Percentiles rank a stretch among this genome's conserved stretches.
These are phyloP conservation scores for Phellinidium pouzarii DNA, from an alignment of 1,284 basidiomycete species.

Conservation along the genomic window DNA sequence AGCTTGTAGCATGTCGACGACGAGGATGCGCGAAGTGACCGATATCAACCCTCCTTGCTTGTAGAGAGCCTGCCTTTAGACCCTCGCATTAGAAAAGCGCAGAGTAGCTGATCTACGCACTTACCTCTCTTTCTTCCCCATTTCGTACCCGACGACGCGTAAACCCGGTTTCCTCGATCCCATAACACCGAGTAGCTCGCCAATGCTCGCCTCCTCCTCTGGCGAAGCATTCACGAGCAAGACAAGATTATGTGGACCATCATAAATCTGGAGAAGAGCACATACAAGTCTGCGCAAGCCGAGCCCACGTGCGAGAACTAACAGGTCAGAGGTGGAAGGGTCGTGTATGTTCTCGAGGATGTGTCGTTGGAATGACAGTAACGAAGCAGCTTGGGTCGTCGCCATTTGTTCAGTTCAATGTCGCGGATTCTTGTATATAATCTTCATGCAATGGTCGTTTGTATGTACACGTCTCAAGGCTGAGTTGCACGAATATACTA, in stretches of 20 bases:
- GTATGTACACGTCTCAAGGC: too few relatives aligned
- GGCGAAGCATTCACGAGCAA: constrained; percentile 83
- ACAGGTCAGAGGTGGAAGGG: constrained; percentile 74
- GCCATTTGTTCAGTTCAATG: not conserved
- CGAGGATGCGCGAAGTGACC: constrained; percentile 89
- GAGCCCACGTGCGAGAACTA: constrained; percentile 83
- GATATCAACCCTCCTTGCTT: constrained; percentile 85
- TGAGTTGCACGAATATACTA: not conserved
- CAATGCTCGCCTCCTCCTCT: constrained; percentile 88
- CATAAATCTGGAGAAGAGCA: constrained; percentile 87
- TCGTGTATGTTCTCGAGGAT: constrained; percentile 66
- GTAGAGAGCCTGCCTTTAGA: constrained; percentile 75
- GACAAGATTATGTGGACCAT: constrained; percentile 79
- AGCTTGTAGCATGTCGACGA: constrained; percentile 90
- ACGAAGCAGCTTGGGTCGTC: not conserved
- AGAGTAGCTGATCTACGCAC: constrained; percentile 21
- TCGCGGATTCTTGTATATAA: not conserved
- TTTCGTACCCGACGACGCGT: constrained; percentile 81
- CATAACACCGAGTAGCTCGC: constrained; percentile 89
- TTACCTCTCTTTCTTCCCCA: constrained; percentile 73
- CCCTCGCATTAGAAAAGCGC: not conserved
- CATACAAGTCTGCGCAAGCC: constrained; percentile 79
- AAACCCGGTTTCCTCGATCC: constrained; percentile 86
- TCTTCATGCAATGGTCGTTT: not conserved
- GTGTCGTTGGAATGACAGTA: constrained; percentile 59